These are phyloP conservation scores for Funneliformis mosseae DNA, from an alignment of 192 early-diverging fungal genomes.

Conservation along the genomic window DNA sequence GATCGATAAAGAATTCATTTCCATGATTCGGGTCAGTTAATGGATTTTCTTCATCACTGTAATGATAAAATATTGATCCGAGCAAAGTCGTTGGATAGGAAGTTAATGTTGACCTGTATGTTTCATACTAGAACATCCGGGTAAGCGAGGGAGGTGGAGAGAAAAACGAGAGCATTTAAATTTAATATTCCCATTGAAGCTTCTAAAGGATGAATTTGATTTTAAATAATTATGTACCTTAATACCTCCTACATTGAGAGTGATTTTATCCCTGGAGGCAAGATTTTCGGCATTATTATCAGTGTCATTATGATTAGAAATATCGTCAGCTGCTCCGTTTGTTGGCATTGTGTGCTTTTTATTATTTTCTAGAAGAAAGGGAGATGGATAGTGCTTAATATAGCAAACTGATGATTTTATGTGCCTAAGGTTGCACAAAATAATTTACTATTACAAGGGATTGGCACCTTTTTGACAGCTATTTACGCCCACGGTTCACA, in stretches of 20 bases:
- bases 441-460: no score
- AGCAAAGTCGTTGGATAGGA: slow-evolving; percentile 13
- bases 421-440: neutral
- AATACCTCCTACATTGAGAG: slow-evolving; percentile 17
- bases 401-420: neutral
- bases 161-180: neutral
- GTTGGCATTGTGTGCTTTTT: neutral
- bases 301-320: neutral
- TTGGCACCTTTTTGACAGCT: no score
- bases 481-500: neutral
- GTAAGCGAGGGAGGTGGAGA: no score
- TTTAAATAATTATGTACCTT: slow-evolving; percentile 12
- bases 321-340: neutral
- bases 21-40: neutral
- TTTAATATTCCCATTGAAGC: neutral
- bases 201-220: neutral
- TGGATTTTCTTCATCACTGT: neutral
- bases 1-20: slow-evolving; percentile 25
- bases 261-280: slow-evolving; percentile 3
- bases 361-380: neutral
- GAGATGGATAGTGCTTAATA: neutral
- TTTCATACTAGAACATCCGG: slow-evolving; percentile 15
- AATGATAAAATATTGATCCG: slow-evolving; percentile 14
- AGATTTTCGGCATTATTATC: neutral
- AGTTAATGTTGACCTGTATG: slow-evolving; percentile 20